phyloP scores from a whole-genome alignment of 2,329 filamentous ascomycete species.

The Dactylellina drechsleri region DNA sequence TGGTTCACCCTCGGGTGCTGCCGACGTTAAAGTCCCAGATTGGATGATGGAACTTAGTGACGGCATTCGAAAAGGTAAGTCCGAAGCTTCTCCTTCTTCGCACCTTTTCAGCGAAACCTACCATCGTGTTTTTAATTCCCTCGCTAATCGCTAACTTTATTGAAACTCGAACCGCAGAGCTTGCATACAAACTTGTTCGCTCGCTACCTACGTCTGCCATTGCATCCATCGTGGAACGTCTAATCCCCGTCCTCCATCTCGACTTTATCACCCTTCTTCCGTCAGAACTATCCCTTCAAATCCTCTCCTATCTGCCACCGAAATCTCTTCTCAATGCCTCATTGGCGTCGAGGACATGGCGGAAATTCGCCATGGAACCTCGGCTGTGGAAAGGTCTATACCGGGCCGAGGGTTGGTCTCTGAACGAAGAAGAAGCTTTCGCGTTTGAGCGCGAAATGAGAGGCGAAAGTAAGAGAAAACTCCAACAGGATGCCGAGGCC shows the following conservation, averaged over 20 bases:
- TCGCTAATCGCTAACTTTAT: slow-evolving; percentile 40
- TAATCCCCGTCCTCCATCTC: slow-evolving; percentile 87
- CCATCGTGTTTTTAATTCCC: not conserved
- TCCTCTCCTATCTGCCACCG: slow-evolving; percentile 86
- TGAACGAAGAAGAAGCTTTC: slow-evolving; percentile 73
- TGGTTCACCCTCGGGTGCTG: slow-evolving; percentile 55
- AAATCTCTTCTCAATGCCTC: slow-evolving; percentile 82
- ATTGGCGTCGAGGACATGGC: slow-evolving; percentile 82
- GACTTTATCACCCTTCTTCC: slow-evolving; percentile 88
- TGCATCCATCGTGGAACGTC: slow-evolving; percentile 79
- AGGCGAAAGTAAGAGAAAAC: slow-evolving; percentile 58
- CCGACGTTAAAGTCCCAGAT: slow-evolving; percentile 65
- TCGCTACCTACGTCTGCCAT: slow-evolving; percentile 83
- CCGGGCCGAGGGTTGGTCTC: slow-evolving; percentile 84
- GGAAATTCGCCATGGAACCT: slow-evolving; percentile 80
- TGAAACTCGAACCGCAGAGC: slow-evolving; percentile 67
- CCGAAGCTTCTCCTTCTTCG: slow-evolving; percentile 47
- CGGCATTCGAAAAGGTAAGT: slow-evolving; percentile 67
- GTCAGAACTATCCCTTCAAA: slow-evolving; percentile 87
- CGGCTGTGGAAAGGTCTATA: slow-evolving; percentile 88
- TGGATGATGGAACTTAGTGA: slow-evolving; percentile 69
- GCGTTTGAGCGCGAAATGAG: slow-evolving; percentile 72
- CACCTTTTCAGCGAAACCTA: slow-evolving; percentile 21
- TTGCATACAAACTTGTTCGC: slow-evolving; percentile 80
- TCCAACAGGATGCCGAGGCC: slow-evolving; percentile 44